Conservation (phyloP, 768 basidiomycete genomes). For the Lentinula boryana region DNA sequence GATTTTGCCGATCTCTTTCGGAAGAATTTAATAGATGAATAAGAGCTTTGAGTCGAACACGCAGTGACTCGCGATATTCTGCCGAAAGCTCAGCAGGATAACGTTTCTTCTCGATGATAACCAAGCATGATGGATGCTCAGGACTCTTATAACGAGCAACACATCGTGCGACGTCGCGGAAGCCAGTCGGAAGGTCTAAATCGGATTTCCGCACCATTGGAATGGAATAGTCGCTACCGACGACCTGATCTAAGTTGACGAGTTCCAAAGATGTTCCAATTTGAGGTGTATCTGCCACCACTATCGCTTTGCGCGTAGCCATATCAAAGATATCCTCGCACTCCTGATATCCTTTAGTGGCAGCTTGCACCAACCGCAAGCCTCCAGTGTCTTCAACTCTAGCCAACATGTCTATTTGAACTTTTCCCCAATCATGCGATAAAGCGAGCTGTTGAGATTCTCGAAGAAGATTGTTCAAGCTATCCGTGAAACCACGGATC, state of each 20-base stretch:
- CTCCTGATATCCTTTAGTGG: background rate
- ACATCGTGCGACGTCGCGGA: background rate
- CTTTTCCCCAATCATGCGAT: constrained; percentile 3
- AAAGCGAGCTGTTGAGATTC: constrained; percentile 6
- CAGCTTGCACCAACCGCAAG: background rate
- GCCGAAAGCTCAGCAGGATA: constrained; percentile 1
- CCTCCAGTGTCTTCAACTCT: background rate
- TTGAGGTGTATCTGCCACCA: background rate
- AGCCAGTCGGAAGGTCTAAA: background rate
- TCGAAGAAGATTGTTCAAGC: constrained; percentile 6
- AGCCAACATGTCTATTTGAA: constrained; percentile 1
- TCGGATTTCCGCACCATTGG: background rate
- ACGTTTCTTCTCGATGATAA: constrained; percentile 7
- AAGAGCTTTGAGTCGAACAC: constrained; percentile 2
- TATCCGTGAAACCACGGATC: constrained; percentile 3
- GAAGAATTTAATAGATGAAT: constrained; percentile 4
- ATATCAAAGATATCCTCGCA: background rate
- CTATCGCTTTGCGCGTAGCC: background rate
- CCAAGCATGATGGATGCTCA: background rate
- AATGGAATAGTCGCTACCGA: background rate
- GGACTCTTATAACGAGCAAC: background rate
- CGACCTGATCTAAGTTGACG: background rate
- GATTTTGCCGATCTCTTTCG: background rate
- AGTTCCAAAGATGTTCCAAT: too few relatives aligned
- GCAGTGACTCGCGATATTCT: background rate